Evolutionary conservation across 192 early-diverging fungal genomes (phyloP), one percentile per base, ranked within the genome.

Genomic region (Mortierella antarctica): DNA sequence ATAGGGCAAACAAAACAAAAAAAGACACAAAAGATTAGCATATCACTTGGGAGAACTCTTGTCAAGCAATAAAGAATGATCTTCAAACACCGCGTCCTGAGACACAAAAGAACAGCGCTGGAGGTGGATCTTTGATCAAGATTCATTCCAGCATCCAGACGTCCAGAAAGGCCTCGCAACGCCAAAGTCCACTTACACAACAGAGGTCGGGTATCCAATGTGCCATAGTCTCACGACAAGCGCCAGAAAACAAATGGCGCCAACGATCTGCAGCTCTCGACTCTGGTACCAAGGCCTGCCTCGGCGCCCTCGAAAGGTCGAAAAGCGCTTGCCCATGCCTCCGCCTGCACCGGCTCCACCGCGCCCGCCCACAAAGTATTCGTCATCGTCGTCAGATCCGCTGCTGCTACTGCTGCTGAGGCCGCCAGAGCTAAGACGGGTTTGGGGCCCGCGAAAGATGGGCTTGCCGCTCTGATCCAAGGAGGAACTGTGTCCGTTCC

Each of bases 191-290:
- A 50, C 74, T 70, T 77, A 77, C 74, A 77, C 74, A 21, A 77
- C 74, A 17, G 93, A 87, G 13, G 88, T 75, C 4, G 94, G 94
- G 54, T 90, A 85, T 75, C 85, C 83, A 57, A 95, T 92, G 62
- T 75, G 82, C 78, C 87, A 93, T 73, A 91, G 91, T 51, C 93
- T 84, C 1, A 91, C 92, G 42, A 90, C 65, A 63, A 93, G 78
- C 8, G 91, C 83, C 51, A 91, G 55, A 8, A 77, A 14, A 23
- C 68, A 67, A 20, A 79, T 65, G 0, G 18, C 23, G 2, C 18
- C 40, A 0, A 79, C 63, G 44, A 79, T 79, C n/a, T 67, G 63
- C 12, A 67, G 12, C n/a, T 79, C 68, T 23, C 76, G 62, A 52
- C 57, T 71, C 49, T 53, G 13, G 46, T 79, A 79, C 76, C 76